Evolutionary conservation across 495 filamentous ascomycete genomes (phyloP), one percentile per base, ranked within the genome.

Genomic region (Durotheca rogersii): DNA sequence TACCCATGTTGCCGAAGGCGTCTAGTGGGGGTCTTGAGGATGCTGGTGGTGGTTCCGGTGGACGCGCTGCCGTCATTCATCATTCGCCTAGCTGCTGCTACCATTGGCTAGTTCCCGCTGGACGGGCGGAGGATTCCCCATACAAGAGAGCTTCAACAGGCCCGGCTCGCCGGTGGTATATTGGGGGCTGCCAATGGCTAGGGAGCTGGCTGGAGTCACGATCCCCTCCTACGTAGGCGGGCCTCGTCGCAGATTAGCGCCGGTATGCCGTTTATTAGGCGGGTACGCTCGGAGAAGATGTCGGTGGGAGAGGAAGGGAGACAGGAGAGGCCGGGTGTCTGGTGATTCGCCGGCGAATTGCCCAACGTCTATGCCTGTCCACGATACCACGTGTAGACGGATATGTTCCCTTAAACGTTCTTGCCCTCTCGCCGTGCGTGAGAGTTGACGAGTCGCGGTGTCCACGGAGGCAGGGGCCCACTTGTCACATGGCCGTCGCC

Each of bases 361-460:
- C n/a, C n/a, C n/a, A n/a, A n/a, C n/a, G n/a, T n/a, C n/a, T n/a
- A n/a, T n/a, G n/a, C n/a, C n/a, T n/a, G n/a, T n/a, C n/a, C n/a
- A n/a, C n/a, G n/a, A n/a, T n/a, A n/a, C n/a, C n/a, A n/a, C 9
- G 23, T 4, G 23, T 27, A 27, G 23, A 9, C 9, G 23, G 23
- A 9, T 27, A 27, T 27, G n/a, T n/a, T 9, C 23, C 9, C 15
- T 6, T 23, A 31, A 21, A 21, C 41, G 37, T 6, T 15, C 23
- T 11, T 16, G 39, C 12, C 18, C n/a, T 18, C 16, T 33, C 49
- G 16, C 25, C 19, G 37, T 27, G 31, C 15, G 18, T 15, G 21
- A 23, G 6, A 9, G 10, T 12, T 17, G 35, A 23, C 56, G 38
- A 58, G 42, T 61, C 65, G 62, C 61, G 65, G 52, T 41, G 31